phyloP scores from a whole-genome alignment of 2,329 filamentous ascomycete species.

The Trichoderma sp. region DNA sequence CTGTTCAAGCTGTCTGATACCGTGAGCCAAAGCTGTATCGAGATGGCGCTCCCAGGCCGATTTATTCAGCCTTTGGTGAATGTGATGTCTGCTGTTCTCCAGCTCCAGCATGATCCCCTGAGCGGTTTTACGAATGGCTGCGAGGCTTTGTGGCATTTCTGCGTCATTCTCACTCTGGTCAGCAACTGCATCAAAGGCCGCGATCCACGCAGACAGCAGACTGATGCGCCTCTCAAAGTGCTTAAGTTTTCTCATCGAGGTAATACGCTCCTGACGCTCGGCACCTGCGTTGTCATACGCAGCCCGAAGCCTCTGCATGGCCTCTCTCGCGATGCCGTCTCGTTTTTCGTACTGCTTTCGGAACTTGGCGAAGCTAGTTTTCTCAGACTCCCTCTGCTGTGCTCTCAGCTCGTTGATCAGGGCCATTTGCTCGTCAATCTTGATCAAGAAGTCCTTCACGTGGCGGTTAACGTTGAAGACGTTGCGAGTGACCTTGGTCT shows the following conservation, averaged over 20 bases:
- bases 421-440: slow-evolving; percentile 98
- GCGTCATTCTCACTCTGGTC: slow-evolving; percentile 52
- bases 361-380: slow-evolving; percentile 80
- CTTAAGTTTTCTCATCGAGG: slow-evolving; percentile 76
- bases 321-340: slow-evolving; percentile 72
- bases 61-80: slow-evolving; percentile 78
- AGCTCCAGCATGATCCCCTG: slow-evolving; percentile 81
- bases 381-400: slow-evolving; percentile 86
- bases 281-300: slow-evolving; percentile 78
- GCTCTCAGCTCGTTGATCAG: slow-evolving; percentile 93
- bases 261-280: slow-evolving; percentile 76
- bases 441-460: slow-evolving; percentile 98
- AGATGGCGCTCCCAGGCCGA: slow-evolving; percentile 84
- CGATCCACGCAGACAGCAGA: slow-evolving; percentile 87
- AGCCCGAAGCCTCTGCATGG: slow-evolving; percentile 71
- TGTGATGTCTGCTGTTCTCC: slow-evolving; percentile 85
- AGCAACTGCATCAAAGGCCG: slow-evolving; percentile 81
- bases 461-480: slow-evolving; percentile 99
- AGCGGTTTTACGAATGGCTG: slow-evolving; percentile 80
- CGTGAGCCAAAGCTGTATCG: slow-evolving; percentile 84
- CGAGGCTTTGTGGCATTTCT: slow-evolving; percentile 66
- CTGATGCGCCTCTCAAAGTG: slow-evolving; percentile 82
- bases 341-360: slow-evolving; percentile 86
- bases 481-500: slow-evolving; percentile 98
- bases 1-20: slow-evolving; percentile 74